Conservation (phyloP, 495 filamentous ascomycete species). For the Achaetomiella virescens region DNA sequence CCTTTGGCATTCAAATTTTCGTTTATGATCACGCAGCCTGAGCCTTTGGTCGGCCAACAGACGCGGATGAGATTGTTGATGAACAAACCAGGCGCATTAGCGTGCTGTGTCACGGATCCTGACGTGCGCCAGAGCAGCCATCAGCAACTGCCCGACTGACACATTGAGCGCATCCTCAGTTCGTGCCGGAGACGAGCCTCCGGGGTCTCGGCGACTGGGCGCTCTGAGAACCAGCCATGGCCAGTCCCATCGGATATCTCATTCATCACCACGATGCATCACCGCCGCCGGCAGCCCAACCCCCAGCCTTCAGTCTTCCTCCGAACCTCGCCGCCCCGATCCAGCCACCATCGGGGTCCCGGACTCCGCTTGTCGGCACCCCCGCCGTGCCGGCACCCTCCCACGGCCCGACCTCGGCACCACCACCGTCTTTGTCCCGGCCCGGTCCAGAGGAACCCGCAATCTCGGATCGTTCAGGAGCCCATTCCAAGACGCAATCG, state of each 20-base stretch:
- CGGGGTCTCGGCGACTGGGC: no score
- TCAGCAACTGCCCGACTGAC: no score
- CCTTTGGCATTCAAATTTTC: no score
- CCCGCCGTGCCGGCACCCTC: not conserved
- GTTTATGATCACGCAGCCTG: no score
- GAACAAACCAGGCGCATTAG: no score
- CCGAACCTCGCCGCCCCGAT: not conserved
- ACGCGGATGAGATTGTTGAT: no score
- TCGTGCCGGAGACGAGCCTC: no score
- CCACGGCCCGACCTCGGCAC: not conserved
- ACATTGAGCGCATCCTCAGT: no score
- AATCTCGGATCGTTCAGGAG: not conserved
- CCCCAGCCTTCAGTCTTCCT: not conserved
- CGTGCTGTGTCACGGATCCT: no score
- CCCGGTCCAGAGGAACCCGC: not conserved
- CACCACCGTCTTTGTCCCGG: not conserved
- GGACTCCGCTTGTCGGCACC: not conserved
- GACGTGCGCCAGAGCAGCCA: no score
- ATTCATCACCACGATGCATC: slow-evolving; percentile 17
- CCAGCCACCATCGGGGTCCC: not conserved
- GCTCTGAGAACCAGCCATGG: slow-evolving; percentile 11
- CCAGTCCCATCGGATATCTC: slow-evolving; percentile 26
- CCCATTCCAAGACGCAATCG: slow-evolving; percentile 25
- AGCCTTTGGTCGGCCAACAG: no score
- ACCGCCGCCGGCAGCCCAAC: not conserved